Evolutionary conservation across 2,329 filamentous ascomycete genomes (phyloP).

Genomic region (Parasarocladium wereldwijsianum): DNA sequence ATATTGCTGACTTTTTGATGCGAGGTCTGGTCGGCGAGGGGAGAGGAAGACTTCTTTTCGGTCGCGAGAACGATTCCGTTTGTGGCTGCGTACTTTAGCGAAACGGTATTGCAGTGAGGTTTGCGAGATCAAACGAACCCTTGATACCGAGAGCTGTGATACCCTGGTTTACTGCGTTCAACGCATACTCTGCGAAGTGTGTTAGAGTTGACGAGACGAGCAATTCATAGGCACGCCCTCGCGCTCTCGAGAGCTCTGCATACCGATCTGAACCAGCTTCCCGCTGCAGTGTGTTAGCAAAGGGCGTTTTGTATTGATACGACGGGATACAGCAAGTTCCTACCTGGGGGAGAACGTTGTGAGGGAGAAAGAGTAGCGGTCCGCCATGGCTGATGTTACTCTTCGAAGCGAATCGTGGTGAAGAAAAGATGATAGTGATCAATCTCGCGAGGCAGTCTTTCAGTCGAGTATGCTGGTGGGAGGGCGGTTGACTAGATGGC

Average conservation of each 20-base stretch:
- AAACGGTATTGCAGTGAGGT: not conserved
- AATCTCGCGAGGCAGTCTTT: no score
- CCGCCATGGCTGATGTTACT: slow-evolving; percentile 61
- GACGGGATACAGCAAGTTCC: slow-evolving; percentile 20
- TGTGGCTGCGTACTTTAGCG: slow-evolving; percentile 48
- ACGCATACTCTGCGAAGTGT: slow-evolving; percentile 81
- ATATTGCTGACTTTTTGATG: slow-evolving; percentile 96
- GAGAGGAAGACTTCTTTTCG: slow-evolving; percentile 98
- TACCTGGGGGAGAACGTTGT: slow-evolving; percentile 99
- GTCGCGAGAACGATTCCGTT: slow-evolving; percentile 98
- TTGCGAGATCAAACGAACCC: slow-evolving; percentile 38
- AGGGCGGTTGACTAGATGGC: no score
- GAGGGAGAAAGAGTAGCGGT: slow-evolving; percentile 97
- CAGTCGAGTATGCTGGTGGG: slow-evolving; percentile 7
- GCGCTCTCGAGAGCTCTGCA: not conserved
- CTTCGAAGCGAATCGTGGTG: no score
- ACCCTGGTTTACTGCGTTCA: slow-evolving; percentile 98
- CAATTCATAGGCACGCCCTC: not conserved
- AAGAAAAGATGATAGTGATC: no score
- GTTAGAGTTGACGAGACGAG: not conserved
- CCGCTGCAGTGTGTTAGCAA: slow-evolving; percentile 54
- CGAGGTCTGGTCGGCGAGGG: slow-evolving; percentile 87
- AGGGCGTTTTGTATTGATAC: slow-evolving; percentile 10
- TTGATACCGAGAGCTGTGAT: slow-evolving; percentile 98
- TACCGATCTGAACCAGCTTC: slow-evolving; percentile 96